phyloP scores from a whole-genome alignment of 1,284 basidiomycete species.

The Heterobasidion annosum region DNA sequence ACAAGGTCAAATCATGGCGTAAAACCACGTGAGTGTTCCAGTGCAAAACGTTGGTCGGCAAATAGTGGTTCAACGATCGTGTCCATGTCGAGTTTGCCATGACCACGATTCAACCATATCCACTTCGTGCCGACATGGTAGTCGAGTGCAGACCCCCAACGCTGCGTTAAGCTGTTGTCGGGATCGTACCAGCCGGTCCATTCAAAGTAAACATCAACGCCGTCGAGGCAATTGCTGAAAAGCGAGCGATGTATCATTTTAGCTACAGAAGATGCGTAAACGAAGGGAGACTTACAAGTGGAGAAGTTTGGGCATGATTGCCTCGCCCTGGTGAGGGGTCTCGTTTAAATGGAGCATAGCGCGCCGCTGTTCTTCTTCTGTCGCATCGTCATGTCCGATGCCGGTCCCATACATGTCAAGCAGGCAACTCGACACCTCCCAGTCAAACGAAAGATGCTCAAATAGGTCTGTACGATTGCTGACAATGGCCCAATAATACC shows the following conservation, averaged over 20 bases:
- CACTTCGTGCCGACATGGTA: conserved; percentile 40
- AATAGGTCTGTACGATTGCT: conserved; percentile 29
- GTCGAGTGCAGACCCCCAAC: conserved; percentile 33
- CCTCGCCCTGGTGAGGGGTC: conserved; percentile 29
- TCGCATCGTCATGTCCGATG: conserved; percentile 28
- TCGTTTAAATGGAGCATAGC: conserved; percentile 24
- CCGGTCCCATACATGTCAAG: conserved; percentile 34
- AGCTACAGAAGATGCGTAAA: background rate
- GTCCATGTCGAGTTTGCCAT: conserved; percentile 17
- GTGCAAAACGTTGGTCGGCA: conserved; percentile 19
- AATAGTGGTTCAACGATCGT: conserved; percentile 18
- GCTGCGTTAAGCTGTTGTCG: conserved; percentile 23
- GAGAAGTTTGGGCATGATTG: conserved; percentile 34
- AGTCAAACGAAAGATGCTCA: conserved; percentile 33
- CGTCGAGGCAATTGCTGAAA: conserved; percentile 35
- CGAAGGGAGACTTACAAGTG: conserved; percentile 32
- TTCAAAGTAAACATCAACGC: conserved; percentile 30
- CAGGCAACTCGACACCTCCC: conserved; percentile 38
- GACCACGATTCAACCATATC: conserved; percentile 35
- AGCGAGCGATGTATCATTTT: background rate
- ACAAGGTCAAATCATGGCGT: background rate
- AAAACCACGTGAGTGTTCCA: background rate
- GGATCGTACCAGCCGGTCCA: conserved; percentile 38
- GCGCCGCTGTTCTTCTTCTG: conserved; percentile 24
- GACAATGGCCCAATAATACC: conserved; percentile 44